A percentile compares a stretch with the other conserved stretches of the same genome.
These are phyloP conservation scores for Fremontodendron californicum DNA, from an alignment of 345 rosid species.

Conservation along the genomic window DNA sequence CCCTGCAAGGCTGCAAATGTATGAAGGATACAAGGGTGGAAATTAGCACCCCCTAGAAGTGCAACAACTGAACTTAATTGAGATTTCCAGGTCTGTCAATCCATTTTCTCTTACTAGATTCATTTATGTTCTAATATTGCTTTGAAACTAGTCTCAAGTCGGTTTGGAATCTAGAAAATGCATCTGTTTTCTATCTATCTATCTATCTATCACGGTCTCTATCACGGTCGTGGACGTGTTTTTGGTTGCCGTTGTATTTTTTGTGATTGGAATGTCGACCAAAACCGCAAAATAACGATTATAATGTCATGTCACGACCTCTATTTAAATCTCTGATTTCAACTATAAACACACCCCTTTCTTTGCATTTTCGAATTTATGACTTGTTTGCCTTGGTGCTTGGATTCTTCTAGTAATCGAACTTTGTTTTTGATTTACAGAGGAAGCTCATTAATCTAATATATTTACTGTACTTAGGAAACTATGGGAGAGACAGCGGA, in stretches of 20 bases:
- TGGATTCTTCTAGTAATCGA: background rate
- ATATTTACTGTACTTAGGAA: background rate
- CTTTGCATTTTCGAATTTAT: background rate
- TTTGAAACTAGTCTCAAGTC: background rate
- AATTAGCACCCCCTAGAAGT: background rate
- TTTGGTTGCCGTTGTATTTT: too few species aligned
- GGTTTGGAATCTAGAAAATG: background rate
- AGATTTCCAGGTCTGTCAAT: conserved; percentile 18
- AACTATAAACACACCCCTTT: background rate
- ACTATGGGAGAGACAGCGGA: conserved; percentile 38
- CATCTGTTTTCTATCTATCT: background rate
- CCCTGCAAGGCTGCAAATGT: background rate
- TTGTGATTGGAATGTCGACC: too few species aligned
- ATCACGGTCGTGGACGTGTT: too few species aligned
- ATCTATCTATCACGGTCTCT: too few species aligned
- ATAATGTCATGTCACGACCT: too few species aligned
- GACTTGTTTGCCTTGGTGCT: background rate
- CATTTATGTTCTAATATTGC: background rate
- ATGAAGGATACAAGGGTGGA: background rate
- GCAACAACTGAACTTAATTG: background rate
- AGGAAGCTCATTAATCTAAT: background rate
- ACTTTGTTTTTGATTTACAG: background rate
- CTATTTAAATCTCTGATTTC: too few species aligned
- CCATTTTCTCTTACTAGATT: background rate
- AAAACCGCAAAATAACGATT: too few species aligned